Evolutionary conservation across 352 stramenopile genomes (phyloP), one percentile per base, ranked within the genome.

Genomic region (Pythium oligandrum): DNA sequence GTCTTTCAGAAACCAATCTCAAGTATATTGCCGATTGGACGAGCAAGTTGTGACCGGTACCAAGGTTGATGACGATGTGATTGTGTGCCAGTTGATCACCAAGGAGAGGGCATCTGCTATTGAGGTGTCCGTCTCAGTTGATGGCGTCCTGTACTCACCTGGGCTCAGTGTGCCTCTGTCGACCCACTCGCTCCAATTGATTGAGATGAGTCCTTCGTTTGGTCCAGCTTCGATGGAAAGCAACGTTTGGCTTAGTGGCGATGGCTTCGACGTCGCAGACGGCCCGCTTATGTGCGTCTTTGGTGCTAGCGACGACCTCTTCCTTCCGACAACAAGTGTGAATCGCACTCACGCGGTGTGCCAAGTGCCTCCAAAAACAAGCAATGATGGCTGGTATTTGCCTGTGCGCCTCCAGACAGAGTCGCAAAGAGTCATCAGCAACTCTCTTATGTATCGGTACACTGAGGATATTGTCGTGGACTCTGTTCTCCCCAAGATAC

Each of bases 361-460:
- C 45, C 9, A 56, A 37, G 48, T 73, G 31, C 66, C 71, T 31
- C 11, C 46, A n/a, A 60, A 55, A 56, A 34, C 33, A 3, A 11
- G 40, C 11, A 33, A 58, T 48, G 53, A 17, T 4, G 53, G 44
- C 7, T 63, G 52, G 54, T 59, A 72, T 17, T n/a, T 78, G 6
- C 64, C 67, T 6, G 37, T 85, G 1, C 56, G 45, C 1, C 47
- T 87, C 38, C 52, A 63, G 44, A 64, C 58, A 2, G 53, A 31
- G 3, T 64, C 39, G 5, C 39, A 43, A 2, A 53, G 53, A 9
- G 34, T 51, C 8, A 51, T 8, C 4, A 87, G 73, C 51, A 82
- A 83, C 17, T 40, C 10, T 4, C 31, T 88, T 8, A 35, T 77
- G 2, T 82, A 71, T 62, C 59, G 64, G 3, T 82, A 75, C 38